These are phyloP conservation scores for Omphalotus guepiniiformis DNA, from an alignment of 768 basidiomycete genomes.

Conservation along the genomic window DNA sequence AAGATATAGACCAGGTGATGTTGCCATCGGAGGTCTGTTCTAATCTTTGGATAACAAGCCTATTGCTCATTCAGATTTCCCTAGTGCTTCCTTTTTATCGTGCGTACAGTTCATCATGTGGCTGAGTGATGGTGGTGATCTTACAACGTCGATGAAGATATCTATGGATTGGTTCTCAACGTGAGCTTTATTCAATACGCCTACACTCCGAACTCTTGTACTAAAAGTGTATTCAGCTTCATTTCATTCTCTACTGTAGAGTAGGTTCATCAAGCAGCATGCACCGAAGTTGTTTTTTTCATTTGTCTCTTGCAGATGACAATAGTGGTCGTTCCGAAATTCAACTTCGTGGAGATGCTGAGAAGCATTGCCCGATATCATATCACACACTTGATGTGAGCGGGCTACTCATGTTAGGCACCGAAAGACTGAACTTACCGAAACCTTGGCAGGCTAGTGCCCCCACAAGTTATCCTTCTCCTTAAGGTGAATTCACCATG, in stretches of 20 bases:
- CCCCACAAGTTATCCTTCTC: constrained; percentile 52
- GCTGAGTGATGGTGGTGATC: not conserved
- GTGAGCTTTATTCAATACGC: constrained; percentile 24
- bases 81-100: constrained; percentile 61
- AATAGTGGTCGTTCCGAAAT: constrained; percentile 57
- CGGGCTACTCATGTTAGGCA: not conserved
- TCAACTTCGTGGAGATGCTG: constrained; percentile 59
- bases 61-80: not conserved
- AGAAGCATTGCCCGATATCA: constrained; percentile 54
- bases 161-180: constrained; percentile 63
- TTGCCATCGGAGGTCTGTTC: constrained; percentile 51
- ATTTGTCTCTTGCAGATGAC: constrained; percentile 31
- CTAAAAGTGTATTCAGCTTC: constrained; percentile 36
- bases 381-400: constrained; percentile 51
- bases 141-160: constrained; percentile 32
- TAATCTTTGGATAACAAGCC: not conserved
- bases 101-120: constrained; percentile 25
- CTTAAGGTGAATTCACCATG: constrained; percentile 39
- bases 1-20: constrained; percentile 57
- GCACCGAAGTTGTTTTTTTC: not conserved
- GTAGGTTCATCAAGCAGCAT: constrained; percentile 31
- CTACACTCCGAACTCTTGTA: not conserved
- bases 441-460: constrained; percentile 40
- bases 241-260: constrained; percentile 50
- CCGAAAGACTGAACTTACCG: not conserved